These are phyloP conservation scores for Circinella minor DNA, from an alignment of 371 early-diverging fungal species.

Conservation along the genomic window DNA sequence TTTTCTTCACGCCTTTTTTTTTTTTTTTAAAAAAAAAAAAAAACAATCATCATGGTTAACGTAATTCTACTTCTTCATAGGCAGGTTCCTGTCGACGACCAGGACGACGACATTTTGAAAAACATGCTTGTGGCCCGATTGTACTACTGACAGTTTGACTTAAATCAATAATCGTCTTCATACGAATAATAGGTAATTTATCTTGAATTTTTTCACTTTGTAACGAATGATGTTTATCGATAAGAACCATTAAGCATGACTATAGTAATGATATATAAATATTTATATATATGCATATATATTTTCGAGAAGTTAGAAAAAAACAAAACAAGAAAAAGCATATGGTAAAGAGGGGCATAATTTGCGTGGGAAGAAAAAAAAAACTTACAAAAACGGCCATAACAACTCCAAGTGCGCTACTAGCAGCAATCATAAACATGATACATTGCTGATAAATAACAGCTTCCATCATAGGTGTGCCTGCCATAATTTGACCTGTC, in stretches of 20 bases:
- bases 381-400: slow-evolving; percentile 57
- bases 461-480: slow-evolving; percentile 77
- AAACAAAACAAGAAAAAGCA: background rate
- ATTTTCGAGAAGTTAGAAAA: no score
- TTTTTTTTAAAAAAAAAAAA: no score
- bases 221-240: slow-evolving; percentile 63
- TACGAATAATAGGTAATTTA: slow-evolving; percentile 24
- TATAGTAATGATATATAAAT: slow-evolving; percentile 22
- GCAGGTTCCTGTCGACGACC: slow-evolving; percentile 6
- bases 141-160: slow-evolving; percentile 5
- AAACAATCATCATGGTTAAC: background rate
- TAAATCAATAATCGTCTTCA: slow-evolving; percentile 13
- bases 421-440: slow-evolving; percentile 81
- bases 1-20: no score
- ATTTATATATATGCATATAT: no score
- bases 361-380: background rate
- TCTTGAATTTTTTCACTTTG: slow-evolving; percentile 58
- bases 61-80: slow-evolving; percentile 24
- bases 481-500: slow-evolving; percentile 88
- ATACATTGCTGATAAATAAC: slow-evolving; percentile 81
- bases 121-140: slow-evolving; percentile 6
- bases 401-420: slow-evolving; percentile 68
- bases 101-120: slow-evolving; percentile 14
- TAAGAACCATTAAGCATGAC: slow-evolving; percentile 60
- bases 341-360: no score